phyloP scores from a whole-genome alignment of 169 alveolate species.

The Theileria orientalis region DNA sequence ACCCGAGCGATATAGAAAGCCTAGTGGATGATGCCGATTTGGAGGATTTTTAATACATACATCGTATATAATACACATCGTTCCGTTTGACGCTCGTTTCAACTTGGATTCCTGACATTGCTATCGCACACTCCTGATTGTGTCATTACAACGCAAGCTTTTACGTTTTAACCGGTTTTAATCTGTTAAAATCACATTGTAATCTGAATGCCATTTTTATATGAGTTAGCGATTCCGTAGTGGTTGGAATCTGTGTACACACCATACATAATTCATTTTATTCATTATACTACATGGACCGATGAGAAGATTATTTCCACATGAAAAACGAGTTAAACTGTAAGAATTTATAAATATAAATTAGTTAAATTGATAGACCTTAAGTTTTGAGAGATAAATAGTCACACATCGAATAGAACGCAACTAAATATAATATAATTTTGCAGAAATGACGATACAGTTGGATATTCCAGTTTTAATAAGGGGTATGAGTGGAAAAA shows the following conservation, averaged over 20 bases:
- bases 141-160: neutral
- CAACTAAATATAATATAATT: neutral
- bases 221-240: neutral
- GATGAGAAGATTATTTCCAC: conserved; percentile 21
- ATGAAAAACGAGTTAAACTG: conserved; percentile 25
- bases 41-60: conserved; percentile 48
- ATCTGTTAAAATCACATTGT: neutral
- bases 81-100: neutral
- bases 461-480: neutral
- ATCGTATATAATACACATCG: conserved; percentile 7
- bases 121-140: conserved; percentile 7
- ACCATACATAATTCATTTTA: neutral
- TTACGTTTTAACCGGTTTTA: conserved; percentile 1
- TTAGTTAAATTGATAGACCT: neutral
- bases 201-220: neutral
- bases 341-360: neutral
- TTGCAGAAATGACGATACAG: neutral
- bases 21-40: conserved; percentile 46
- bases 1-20: conserved; percentile 29
- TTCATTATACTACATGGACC: neutral
- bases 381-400: neutral
- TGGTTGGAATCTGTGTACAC: no score
- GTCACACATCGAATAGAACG: neutral
- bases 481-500: neutral
- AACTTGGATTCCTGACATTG: neutral